Evolutionary conservation across 345 rosid species (phyloP).

Genomic region (Syzygium oleosum): DNA sequence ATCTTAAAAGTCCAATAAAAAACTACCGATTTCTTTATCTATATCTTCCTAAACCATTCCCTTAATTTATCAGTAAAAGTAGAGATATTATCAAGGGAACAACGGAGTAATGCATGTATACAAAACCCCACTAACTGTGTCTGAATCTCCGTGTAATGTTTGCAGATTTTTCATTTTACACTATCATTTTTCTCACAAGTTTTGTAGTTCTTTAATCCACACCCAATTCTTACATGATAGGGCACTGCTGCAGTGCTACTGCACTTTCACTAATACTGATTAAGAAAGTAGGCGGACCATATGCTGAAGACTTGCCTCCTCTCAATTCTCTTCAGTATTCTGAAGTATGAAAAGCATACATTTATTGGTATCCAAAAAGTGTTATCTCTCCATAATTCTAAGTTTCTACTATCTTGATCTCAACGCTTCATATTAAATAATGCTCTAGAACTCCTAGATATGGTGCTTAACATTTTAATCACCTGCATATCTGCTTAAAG

Average conservation of each 20-base stretch:
- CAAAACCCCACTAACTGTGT: not conserved
- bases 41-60: not conserved
- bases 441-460: not conserved
- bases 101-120: not conserved
- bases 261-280: not conserved
- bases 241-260: not conserved
- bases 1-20: not conserved
- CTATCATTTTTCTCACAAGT: not conserved
- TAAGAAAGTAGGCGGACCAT: not conserved
- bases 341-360: not conserved
- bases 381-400: not conserved
- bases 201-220: not conserved
- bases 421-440: not conserved
- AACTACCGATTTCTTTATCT: not conserved
- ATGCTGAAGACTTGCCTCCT: not conserved
- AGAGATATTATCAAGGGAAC: not conserved
- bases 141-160: not conserved
- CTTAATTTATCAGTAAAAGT: not conserved
- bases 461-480: not conserved
- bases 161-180: not conserved
- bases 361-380: not conserved
- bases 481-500: not conserved
- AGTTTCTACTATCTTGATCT: not conserved
- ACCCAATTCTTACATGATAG: not conserved
- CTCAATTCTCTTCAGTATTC: not conserved